These are phyloP conservation scores for Lentinula guzmanii DNA, from an alignment of 768 basidiomycete genomes.

Conservation along the genomic window DNA sequence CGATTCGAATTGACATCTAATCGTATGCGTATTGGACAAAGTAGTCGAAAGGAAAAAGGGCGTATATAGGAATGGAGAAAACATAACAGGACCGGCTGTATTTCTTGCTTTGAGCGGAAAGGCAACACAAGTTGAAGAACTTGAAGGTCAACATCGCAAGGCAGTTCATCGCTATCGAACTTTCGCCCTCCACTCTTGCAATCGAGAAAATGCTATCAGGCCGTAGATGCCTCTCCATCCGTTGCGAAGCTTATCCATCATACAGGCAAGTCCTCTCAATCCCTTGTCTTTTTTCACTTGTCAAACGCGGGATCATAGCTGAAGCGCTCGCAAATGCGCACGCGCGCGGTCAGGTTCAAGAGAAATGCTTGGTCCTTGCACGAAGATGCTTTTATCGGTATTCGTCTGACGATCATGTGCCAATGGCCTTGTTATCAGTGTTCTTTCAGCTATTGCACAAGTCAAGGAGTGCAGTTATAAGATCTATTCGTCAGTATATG, in stretches of 20 bases:
- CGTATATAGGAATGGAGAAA: conserved; percentile 18
- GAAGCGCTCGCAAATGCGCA: background rate
- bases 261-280: background rate
- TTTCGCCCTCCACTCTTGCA: background rate
- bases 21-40: conserved; percentile 15
- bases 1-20: conserved; percentile 14
- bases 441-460: background rate
- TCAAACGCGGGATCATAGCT: no score
- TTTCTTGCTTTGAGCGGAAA: conserved; percentile 29
- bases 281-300: background rate
- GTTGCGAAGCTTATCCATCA: background rate
- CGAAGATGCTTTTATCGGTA: conserved; percentile 2
- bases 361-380: conserved; percentile 3
- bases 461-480: background rate
- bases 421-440: background rate
- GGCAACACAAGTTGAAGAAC: conserved; percentile 16
- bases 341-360: background rate
- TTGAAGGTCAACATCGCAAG: background rate
- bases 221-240: background rate
- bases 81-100: conserved; percentile 23
- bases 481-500: background rate
- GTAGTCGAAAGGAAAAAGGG: conserved; percentile 8
- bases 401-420: conserved; percentile 7
- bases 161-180: background rate
- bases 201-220: background rate